Conservation (phyloP, 495 filamentous ascomycete genomes). For the Trichoderma parareesei region DNA sequence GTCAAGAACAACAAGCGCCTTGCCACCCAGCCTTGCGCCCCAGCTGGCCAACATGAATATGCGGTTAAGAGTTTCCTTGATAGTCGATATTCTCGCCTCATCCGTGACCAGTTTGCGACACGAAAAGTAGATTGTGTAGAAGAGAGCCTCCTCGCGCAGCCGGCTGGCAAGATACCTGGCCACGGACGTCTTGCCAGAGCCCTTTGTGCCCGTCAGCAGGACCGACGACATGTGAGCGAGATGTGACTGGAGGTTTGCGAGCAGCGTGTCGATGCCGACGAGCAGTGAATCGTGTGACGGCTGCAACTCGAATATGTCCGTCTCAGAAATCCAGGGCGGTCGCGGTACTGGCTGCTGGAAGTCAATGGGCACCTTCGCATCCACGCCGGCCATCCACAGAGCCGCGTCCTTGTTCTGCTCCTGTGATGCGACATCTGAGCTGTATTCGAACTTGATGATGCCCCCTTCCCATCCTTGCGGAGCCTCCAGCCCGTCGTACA, state of each 20-base stretch:
- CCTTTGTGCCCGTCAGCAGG: conserved; percentile 77
- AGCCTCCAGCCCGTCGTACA: conserved; percentile 29
- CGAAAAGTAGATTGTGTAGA: conserved; percentile 71
- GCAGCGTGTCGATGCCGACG: conserved; percentile 75
- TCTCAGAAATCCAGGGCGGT: conserved; percentile 43
- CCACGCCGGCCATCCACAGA: conserved; percentile 70
- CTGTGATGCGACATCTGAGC: conserved; percentile 31
- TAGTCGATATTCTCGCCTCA: conserved; percentile 74
- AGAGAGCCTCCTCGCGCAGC: conserved; percentile 57
- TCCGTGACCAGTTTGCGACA: conserved; percentile 80
- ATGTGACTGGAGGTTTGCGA: conserved; percentile 60
- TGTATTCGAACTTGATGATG: conserved; percentile 67
- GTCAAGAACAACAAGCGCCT: conserved; percentile 76
- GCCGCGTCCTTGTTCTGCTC: conserved; percentile 42
- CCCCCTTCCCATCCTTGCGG: conserved; percentile 59
- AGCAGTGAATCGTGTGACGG: conserved; percentile 49
- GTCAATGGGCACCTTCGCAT: conserved; percentile 61
- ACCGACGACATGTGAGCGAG: conserved; percentile 81
- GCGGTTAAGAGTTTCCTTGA: conserved; percentile 79
- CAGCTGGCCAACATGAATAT: conserved; percentile 84
- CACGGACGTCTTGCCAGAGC: conserved; percentile 80
- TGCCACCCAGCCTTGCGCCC: conserved; percentile 78
- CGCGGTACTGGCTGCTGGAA: conserved; percentile 61
- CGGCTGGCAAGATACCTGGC: conserved; percentile 52
- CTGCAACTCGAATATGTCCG: conserved; percentile 41